Base-by-base conservation (phyloP, 257 asterid species). In the Marsdenia floribunda region DNA sequence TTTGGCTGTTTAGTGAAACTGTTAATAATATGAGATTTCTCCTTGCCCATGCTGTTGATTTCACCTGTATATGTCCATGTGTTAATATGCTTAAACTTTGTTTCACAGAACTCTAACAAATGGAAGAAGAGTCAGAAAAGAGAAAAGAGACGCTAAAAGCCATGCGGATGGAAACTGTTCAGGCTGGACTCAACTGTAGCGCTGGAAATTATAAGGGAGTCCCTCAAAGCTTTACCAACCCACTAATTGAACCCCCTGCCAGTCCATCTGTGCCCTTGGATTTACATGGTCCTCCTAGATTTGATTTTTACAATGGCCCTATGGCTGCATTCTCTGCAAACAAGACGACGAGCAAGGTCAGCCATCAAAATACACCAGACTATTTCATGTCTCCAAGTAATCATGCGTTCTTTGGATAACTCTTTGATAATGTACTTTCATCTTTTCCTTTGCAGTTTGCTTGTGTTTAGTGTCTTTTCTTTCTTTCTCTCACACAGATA, bases 111-210 rank as follows among this genome's bases (percentile, higher is more conserved):
- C 16, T 18, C 50, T 38, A 38, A 65, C 16, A 71, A 76, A 91
- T 86, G 97, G 97, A 91, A 96, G 97, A 93, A 71, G 98, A 93
- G 77, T 87, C 91, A 5, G 88, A 87, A 85, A 87, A 85, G 82
- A 88, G 96, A 71, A 90, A 81, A 79, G 93, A 90, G 78, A 87
- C 91, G 86, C 87, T 90, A 68, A 88, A 82, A 74, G 93, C 91
- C 22, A 88, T 90, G 90, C 87, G 90, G 65, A 69, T 75, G 75
- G 90, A 91, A 81, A 96, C 97, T 68, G 78, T 80, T 54, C 80
- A 37, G 71, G 78, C 81, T 71, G 85, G 83, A 55, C 79, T 2
- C 53, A 70, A 50, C 42, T 44, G 63, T 26, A 78, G 75, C 58
- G 63, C 72, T 37, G 81, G 75, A 72, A 77, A 67, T 73, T 76